These are phyloP conservation scores for Pichia sp. DNA, from an alignment of 1,139 yeast species.

Conservation along the genomic window DNA sequence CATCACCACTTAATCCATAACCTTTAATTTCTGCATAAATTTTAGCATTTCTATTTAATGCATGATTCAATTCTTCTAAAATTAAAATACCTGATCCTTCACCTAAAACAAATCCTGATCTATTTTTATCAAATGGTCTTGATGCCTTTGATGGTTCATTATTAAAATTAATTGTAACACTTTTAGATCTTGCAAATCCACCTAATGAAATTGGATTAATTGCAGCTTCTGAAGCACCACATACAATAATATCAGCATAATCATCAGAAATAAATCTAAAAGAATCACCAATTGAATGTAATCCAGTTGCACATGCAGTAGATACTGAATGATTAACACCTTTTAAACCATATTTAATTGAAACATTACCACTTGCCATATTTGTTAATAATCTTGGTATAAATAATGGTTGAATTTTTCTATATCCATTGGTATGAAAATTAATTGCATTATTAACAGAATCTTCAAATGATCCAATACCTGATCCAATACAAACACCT, in stretches of 20 bases:
- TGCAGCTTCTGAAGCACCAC: conserved; percentile 90
- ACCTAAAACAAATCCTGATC: conserved; percentile 87
- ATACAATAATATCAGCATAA: conserved; percentile 80
- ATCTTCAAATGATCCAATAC: conserved; percentile 86
- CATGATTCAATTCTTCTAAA: conserved; percentile 74
- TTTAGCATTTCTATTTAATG: conserved; percentile 52
- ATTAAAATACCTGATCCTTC: conserved; percentile 88
- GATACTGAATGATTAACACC: conserved; percentile 90
- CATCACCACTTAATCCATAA: conserved; percentile 90
- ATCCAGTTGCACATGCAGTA: conserved; percentile 97
- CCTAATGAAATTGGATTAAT: conserved; percentile 83
- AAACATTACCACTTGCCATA: conserved; percentile 93
- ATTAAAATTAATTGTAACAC: conserved; percentile 60
- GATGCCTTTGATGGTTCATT: conserved; percentile 63
- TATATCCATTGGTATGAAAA: conserved; percentile 52
- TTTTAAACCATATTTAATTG: conserved; percentile 64
- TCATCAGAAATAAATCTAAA: conserved; percentile 71
- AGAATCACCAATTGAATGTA: conserved; percentile 92
- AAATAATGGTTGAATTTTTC: conserved; percentile 76
- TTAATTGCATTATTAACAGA: conserved; percentile 50
- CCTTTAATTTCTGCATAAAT: conserved; percentile 82
- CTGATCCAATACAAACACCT: conserved; percentile 90
- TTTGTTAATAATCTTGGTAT: conserved; percentile 79
- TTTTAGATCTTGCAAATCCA: conserved; percentile 88
- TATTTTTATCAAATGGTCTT: conserved; percentile 74